Evolutionary conservation across 306 rosid species (phyloP), one percentile per base, ranked within the genome.

Genomic region (Vigna nakashimae): DNA sequence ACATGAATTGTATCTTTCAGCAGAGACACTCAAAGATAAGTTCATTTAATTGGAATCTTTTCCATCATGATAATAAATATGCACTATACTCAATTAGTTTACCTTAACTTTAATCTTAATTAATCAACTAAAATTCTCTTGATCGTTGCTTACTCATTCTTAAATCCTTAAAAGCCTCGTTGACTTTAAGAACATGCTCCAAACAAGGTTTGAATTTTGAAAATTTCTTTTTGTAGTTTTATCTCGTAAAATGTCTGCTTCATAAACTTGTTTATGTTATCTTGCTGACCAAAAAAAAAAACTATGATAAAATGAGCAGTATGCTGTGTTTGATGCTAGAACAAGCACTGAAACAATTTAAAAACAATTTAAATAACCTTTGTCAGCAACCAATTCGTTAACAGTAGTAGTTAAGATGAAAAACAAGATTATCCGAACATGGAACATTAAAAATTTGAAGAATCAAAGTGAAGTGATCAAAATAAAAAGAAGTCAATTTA

Each of bases 381-480:
- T 71, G 73, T 64, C 53, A 38, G 51, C 66, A 62, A 55, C 73
- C 26, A 30, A 58, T 45, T 56, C 24, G 9, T 46, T 45, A 32
- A 17, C 59, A 59, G 14, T 43, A 59, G 14, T 43, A 11, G 49
- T 9, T 9, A 30, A 68, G 12, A 7, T 4, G 8, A 72, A 40
- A 40, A 34, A 34, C 50, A 65, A 38, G 24, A 26, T 6, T 65
- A 43, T 66, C 66, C 30, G 4, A 38, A 38, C 11, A 65, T 52
- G 46, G 20, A 65, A 65, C 51, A 65, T 11, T 26, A 45, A 53
- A n/a, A 53, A 56, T 48, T 4, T 30, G 9, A 65, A 26, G 79
- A 73, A 80, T 80, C 71, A 77, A 76, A 34, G 57, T 50, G 18
- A 56, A 40, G 57, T 79, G 59, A 52, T 64, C 6, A 42, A 43